Evolutionary conservation across 257 asterid genomes (phyloP), one percentile per base, ranked within the genome.

Genomic region (Penstemon newberryi): DNA sequence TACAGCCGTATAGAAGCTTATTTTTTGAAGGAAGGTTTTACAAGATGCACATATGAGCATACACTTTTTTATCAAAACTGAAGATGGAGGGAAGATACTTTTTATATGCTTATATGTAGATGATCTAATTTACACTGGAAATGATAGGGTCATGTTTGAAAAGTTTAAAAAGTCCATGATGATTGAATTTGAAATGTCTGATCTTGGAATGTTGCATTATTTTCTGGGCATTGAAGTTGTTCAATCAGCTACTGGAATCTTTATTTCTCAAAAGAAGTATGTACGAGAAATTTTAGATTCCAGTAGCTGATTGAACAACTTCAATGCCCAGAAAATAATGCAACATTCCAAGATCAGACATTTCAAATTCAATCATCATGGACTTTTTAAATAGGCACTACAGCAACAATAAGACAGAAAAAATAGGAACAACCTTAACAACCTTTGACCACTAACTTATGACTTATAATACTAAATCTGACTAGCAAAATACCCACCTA

Each of bases 151-250:
- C 8, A 44, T 68, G 56, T 56, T 56, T 44, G 36, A 12, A 6
- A 55, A 54, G 0, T 55, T 68, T 68, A 68, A 59, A 37, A 11
- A 19, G 8, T 36, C 60, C 46, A 18, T 56, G 50, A 56, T 56
- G 73, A 0, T 6, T 37, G 64, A 40, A 39, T 11, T 59, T 39
- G 64, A 38, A 0, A 59, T 59, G 64, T 33, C 47, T 36, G 65
- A 68, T 43, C 42, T 68, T 44, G 66, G 66, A 7, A 25, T 10
- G 50, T 19, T 68, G 65, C 73, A 68, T 42, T 67, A 53, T 55
- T 67, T 68, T 12, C 44, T 67, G 18, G 56, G 66, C 7, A 42
- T 56, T 3, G 65, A 59, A 40, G 65, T 59, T 0, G 25, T 42
- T 0, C 52, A 60, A 8, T 40, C 52, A 5, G 3, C 37, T 7